Conservation (phyloP, 768 basidiomycete species). For the Tulasnella sp. region DNA sequence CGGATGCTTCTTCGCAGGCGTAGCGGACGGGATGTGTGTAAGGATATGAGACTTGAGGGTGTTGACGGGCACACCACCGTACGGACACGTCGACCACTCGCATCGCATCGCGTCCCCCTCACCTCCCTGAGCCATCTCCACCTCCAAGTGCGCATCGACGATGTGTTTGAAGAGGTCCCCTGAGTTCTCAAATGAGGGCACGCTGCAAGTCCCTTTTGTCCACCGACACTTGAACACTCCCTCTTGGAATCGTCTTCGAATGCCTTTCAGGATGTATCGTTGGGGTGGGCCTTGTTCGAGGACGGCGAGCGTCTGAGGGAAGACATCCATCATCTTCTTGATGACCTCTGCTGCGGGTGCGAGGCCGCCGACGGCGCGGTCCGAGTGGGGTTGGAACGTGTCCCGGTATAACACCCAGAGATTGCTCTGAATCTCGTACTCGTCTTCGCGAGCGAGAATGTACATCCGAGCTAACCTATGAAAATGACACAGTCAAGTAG, state of each 20-base stretch:
- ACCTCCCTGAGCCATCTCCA: not conserved
- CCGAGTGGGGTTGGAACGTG: slow-evolving; percentile 51
- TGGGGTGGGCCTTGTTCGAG: slow-evolving; percentile 61
- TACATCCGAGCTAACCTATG: slow-evolving; percentile 89
- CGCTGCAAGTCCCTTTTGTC: slow-evolving; percentile 51
- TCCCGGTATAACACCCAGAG: slow-evolving; percentile 94
- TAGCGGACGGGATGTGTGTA: slow-evolving; percentile 59
- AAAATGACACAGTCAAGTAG: not conserved
- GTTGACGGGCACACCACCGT: slow-evolving; percentile 35
- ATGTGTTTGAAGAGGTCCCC: slow-evolving; percentile 68
- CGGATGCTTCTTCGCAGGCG: slow-evolving; percentile 46
- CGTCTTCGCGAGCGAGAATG: slow-evolving; percentile 48
- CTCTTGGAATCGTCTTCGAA: slow-evolving; percentile 56
- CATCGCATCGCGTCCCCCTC: slow-evolving; percentile 31
- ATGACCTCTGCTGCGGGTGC: slow-evolving; percentile 83
- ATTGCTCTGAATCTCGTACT: slow-evolving; percentile 84
- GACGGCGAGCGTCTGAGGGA: slow-evolving; percentile 79
- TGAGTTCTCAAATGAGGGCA: slow-evolving; percentile 37
- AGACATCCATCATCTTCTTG: slow-evolving; percentile 78
- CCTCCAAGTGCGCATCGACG: slow-evolving; percentile 38
- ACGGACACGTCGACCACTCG: slow-evolving; percentile 60
- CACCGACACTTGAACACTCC: slow-evolving; percentile 64
- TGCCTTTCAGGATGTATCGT: slow-evolving; percentile 80
- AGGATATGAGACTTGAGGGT: slow-evolving; percentile 56
- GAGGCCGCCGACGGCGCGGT: slow-evolving; percentile 36